Evolutionary conservation across 2,329 filamentous ascomycete species (phyloP).

Genomic region (Parastagonospora nodorum): DNA sequence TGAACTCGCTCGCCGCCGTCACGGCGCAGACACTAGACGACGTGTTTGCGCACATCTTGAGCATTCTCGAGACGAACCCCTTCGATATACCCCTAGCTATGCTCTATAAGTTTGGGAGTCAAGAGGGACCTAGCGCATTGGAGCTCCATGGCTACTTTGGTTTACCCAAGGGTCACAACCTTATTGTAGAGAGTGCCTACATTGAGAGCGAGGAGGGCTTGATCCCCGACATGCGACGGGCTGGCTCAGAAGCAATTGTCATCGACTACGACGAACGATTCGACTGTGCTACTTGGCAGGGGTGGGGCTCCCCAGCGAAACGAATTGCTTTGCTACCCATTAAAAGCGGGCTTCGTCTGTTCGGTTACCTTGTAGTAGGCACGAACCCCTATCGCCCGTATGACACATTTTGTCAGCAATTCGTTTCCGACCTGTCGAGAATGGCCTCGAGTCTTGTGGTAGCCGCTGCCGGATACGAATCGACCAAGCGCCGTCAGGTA

Average conservation of each 20-base stretch:
- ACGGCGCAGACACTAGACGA: constrained; percentile 24
- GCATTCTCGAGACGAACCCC: constrained; percentile 31
- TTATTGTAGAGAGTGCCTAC: constrained; percentile 27
- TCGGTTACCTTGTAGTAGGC: constrained; percentile 40
- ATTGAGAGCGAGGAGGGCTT: constrained; percentile 32
- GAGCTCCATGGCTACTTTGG: constrained; percentile 34
- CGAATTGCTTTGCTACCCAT: constrained; percentile 36
- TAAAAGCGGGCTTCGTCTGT: constrained; percentile 23
- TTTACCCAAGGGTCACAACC: constrained; percentile 30
- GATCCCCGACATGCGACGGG: constrained; percentile 34
- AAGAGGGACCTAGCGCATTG: constrained; percentile 12
- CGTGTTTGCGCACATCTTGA: constrained; percentile 34
- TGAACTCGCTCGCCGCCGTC: constrained; percentile 37
- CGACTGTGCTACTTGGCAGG: constrained; percentile 31
- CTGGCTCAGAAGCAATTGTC: constrained; percentile 21
- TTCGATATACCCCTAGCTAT: constrained; percentile 39
- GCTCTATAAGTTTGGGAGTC: constrained; percentile 31
- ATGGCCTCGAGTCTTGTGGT: constrained; percentile 40
- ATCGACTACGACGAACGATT: constrained; percentile 40
- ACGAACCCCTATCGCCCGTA: constrained; percentile 43
- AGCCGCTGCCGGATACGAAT: constrained; percentile 26
- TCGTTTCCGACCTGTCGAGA: constrained; percentile 36
- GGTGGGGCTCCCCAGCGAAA: constrained; percentile 31
- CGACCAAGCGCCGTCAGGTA: constrained; percentile 29
- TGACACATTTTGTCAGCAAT: constrained; percentile 39